Percentiles rank a stretch among this genome's conserved stretches.
Conservation (phyloP, 75 land plant genomes). For the Azolla pinnata region DNA sequence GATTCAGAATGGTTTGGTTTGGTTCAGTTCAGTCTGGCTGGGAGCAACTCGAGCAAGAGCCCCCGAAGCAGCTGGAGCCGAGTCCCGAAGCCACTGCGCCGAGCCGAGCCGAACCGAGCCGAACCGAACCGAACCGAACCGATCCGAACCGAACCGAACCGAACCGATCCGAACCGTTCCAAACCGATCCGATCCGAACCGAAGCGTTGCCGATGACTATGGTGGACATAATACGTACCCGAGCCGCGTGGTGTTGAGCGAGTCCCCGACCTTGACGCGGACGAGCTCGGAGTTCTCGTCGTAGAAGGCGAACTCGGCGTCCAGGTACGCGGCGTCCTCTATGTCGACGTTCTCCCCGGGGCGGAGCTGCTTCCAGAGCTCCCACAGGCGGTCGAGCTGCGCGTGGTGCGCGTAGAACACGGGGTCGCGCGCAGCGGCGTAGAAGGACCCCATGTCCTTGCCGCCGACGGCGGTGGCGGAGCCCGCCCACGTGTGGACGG, state of each 20-base stretch:
- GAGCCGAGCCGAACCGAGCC: too few relatives aligned
- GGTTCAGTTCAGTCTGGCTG: too few relatives aligned
- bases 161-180: too few relatives aligned
- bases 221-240: too few relatives aligned
- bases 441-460: slow-evolving; percentile 12
- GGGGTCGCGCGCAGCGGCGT: slow-evolving; percentile 13
- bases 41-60: too few relatives aligned
- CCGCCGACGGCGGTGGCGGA: neutral
- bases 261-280: slow-evolving; percentile 23
- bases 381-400: slow-evolving; percentile 14
- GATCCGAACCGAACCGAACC: too few relatives aligned
- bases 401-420: slow-evolving; percentile 17
- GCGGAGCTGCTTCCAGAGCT: slow-evolving; percentile 9
- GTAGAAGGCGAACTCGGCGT: slow-evolving; percentile 35
- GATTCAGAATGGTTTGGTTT: too few relatives aligned
- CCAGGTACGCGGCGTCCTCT: slow-evolving; percentile 15
- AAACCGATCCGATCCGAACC: too few relatives aligned
- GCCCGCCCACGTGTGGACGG: slow-evolving; percentile 7
- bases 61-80: too few relatives aligned
- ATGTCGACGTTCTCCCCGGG: neutral
- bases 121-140: too few relatives aligned
- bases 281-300: slow-evolving; percentile 34
- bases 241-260: slow-evolving; percentile 12
- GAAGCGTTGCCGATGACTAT: too few relatives aligned
- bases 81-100: too few relatives aligned